Conservation (phyloP, 805 yeast genomes). For the Cyberlindnera suaveolens region DNA sequence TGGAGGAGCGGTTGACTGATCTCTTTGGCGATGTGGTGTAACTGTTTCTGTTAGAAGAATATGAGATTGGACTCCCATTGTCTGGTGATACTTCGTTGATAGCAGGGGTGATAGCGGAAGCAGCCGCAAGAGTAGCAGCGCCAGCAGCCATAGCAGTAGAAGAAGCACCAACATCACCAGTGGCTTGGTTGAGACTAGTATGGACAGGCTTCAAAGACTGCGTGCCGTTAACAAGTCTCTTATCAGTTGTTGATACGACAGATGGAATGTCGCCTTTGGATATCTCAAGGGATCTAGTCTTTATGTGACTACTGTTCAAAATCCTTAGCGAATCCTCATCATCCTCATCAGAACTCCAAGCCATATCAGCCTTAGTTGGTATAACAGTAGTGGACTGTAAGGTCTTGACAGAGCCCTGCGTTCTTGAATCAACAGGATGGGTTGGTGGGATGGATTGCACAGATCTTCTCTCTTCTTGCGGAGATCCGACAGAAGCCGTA, state of each 20-base stretch:
- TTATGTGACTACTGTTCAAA: conserved; percentile 1
- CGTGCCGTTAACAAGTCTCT: background rate
- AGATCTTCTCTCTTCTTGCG: background rate
- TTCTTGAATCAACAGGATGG: conserved; percentile 2
- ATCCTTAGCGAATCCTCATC: conserved; percentile 28
- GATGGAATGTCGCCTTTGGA: conserved; percentile 2
- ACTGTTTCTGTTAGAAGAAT: conserved; percentile 3
- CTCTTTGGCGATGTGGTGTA: conserved; percentile 1
- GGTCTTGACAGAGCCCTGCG: conserved; percentile 27
- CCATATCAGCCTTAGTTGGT: conserved; percentile 79
- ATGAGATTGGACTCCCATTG: conserved; percentile 6
- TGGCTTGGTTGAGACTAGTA: background rate
- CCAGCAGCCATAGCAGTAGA: background rate
- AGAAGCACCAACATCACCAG: background rate
- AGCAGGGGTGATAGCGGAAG: too few species aligned
- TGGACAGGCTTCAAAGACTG: background rate
- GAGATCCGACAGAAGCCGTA: too few species aligned
- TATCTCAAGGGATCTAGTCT: conserved; percentile 2
- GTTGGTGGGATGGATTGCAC: background rate
- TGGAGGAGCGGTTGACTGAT: conserved; percentile 3
- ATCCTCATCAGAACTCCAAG: conserved; percentile 87
- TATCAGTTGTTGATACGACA: background rate
- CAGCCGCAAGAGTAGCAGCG: too few species aligned
- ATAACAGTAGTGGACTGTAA: conserved; percentile 63
- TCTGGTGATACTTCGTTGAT: too few species aligned